Evolutionary conservation across 257 asterid species (phyloP).

Genomic region (Fraxinus pennsylvanica): DNA sequence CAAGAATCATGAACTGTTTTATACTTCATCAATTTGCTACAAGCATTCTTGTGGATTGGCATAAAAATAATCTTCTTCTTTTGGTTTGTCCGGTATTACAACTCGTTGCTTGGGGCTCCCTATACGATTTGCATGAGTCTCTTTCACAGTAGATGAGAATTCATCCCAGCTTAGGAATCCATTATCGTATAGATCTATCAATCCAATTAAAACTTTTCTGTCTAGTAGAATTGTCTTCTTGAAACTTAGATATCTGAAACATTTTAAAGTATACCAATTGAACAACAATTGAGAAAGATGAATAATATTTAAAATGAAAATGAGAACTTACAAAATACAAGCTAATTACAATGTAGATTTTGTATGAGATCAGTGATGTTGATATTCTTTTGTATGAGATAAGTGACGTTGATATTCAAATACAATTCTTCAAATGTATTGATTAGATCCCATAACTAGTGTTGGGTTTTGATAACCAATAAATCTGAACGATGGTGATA

Average conservation of each 20-base stretch:
- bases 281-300: not conserved
- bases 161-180: constrained; percentile 58
- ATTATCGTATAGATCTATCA: constrained; percentile 43
- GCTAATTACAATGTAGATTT: too few species aligned
- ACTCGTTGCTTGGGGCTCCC: constrained; percentile 51
- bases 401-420: too few species aligned
- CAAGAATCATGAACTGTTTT: not conserved
- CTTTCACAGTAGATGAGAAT: constrained; percentile 51
- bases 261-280: not conserved
- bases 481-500: too few species aligned
- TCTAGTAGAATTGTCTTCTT: constrained; percentile 60
- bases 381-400: too few species aligned
- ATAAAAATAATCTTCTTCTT: constrained; percentile 72
- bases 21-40: constrained; percentile 28
- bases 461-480: too few species aligned
- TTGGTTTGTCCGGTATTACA: constrained; percentile 44
- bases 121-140: constrained; percentile 46
- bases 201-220: constrained; percentile 45
- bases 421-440: too few species aligned
- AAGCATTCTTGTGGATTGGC: constrained; percentile 75
- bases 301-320: not conserved
- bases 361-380: too few species aligned
- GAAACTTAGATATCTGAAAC: constrained; percentile 52
- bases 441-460: too few species aligned
- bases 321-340: too few species aligned